Evolutionary conservation across 768 basidiomycete species (phyloP).

Genomic region (Tylopilus rubrobrunneus): DNA sequence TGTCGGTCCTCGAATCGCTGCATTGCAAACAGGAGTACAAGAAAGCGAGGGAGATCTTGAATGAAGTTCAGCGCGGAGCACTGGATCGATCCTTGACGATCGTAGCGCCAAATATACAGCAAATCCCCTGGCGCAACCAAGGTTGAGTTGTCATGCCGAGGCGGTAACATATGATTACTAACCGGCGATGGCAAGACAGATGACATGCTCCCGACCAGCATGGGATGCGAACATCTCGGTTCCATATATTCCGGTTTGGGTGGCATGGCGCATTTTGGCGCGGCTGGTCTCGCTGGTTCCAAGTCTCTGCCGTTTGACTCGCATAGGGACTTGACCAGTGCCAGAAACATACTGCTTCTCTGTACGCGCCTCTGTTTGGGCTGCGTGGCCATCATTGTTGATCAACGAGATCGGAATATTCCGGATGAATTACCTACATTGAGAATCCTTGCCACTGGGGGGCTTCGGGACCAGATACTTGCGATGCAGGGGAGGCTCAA

Average conservation of each 20-base stretch:
- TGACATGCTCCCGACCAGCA: constrained; percentile 4
- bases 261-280: background rate
- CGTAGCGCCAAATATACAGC: constrained; percentile 1
- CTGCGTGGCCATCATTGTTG: background rate
- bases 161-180: too few species aligned
- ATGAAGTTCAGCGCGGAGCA: background rate
- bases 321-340: background rate
- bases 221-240: constrained; percentile 5
- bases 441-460: background rate
- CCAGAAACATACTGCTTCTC: background rate
- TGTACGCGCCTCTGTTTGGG: background rate
- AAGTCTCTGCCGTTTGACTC: background rate
- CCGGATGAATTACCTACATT: background rate
- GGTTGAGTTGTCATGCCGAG: background rate
- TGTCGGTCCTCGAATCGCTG: background rate
- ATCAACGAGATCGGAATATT: background rate
- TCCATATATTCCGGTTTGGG: background rate
- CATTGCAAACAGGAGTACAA: background rate
- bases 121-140: background rate
- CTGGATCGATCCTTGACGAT: background rate
- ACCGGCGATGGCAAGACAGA: background rate
- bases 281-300: background rate
- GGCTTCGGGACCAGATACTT: background rate
- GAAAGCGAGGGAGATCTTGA: background rate
- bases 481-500: background rate